Evolutionary conservation across 306 rosid genomes (phyloP), one percentile per base, ranked within the genome.

Genomic region (Dalbergia oliveri): DNA sequence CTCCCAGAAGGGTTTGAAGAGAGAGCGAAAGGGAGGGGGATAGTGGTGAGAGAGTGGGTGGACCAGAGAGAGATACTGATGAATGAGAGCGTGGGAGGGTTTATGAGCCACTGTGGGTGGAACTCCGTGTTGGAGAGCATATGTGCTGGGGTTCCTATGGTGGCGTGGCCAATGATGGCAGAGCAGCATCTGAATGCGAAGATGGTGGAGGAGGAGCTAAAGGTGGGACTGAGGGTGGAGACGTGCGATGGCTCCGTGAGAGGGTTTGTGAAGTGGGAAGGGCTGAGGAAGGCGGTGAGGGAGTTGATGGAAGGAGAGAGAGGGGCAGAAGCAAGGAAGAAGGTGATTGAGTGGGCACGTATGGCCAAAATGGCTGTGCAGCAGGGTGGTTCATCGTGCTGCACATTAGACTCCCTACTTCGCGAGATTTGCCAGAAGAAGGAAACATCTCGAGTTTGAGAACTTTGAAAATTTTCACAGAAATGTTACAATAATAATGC

Each of bases 101-200:
- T 61, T 18, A 7, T 71, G 76, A 69, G 74, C 8, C 74, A 49
- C 3, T 67, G 72, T 19, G 72, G 72, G 0, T 67, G 75, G 75
- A 50, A 50, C 61, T 69, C 75, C 0, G 76, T 71, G 64, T 5
- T 71, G 50, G 76, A 71, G 72, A 76, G 80, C 37, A 18, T 76
- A 6, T 76, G 80, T 2, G 53, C 39, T 0, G 80, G 64, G 49
- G 80, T 76, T 34, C 80, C 80, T 4, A 64, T 76, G 4, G 4
- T 76, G 37, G 80, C 80, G 6, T 76, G 80, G 80, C 80, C 80
- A 4, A 11, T 76, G 19, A 63, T 76, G 80, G 80, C 80, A 13
- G 80, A 76, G 37, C 80, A 76, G 23, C 59, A 11, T 50, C 9
- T 76, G 47, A 64, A 76, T 4, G 73, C 81, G 14, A 65, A 44